Evolutionary conservation across 2,329 filamentous ascomycete genomes (phyloP).

Genomic region (Fusarium sp.): DNA sequence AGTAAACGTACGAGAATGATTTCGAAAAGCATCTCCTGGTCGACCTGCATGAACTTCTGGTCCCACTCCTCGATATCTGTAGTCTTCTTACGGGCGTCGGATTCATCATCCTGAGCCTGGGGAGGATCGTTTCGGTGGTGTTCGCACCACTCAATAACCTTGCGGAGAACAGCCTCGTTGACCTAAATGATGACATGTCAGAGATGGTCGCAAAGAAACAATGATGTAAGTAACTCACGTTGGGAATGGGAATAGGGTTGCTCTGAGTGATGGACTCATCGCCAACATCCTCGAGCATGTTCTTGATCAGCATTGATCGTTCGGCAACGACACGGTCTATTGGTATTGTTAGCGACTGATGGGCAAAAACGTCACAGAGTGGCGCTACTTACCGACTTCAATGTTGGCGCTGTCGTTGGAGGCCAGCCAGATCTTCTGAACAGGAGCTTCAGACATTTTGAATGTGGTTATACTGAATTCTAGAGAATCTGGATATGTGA

Average conservation of each 20-base stretch:
- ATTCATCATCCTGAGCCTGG: conserved; percentile 86
- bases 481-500: conserved; percentile 14
- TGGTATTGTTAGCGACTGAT: conserved; percentile 29
- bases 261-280: conserved; percentile 63
- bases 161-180: conserved; percentile 91
- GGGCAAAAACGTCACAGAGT: conserved; percentile 19
- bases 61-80: conserved; percentile 99
- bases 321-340: conserved; percentile 86
- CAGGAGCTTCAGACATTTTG: conserved; percentile 53
- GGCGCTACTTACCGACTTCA: conserved; percentile 58
- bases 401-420: conserved; percentile 64
- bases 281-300: conserved; percentile 95
- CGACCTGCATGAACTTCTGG: conserved; percentile 99
- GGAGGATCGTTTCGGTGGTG: conserved; percentile 92
- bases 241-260: conserved; percentile 88
- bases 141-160: conserved; percentile 98
- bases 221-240: conserved; percentile 63
- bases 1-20: conserved; percentile 84
- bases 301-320: conserved; percentile 96
- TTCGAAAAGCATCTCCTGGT: conserved; percentile 99
- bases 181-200: conserved; percentile 64
- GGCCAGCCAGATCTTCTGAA: conserved; percentile 60
- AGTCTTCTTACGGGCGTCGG: conserved; percentile 95
- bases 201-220: conserved; percentile 15
- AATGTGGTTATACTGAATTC: conserved; percentile 12